Evolutionary conservation across 2,329 filamentous ascomycete species (phyloP), one percentile per base, ranked within the genome.

Genomic region (Alternaria arbusti): DNA sequence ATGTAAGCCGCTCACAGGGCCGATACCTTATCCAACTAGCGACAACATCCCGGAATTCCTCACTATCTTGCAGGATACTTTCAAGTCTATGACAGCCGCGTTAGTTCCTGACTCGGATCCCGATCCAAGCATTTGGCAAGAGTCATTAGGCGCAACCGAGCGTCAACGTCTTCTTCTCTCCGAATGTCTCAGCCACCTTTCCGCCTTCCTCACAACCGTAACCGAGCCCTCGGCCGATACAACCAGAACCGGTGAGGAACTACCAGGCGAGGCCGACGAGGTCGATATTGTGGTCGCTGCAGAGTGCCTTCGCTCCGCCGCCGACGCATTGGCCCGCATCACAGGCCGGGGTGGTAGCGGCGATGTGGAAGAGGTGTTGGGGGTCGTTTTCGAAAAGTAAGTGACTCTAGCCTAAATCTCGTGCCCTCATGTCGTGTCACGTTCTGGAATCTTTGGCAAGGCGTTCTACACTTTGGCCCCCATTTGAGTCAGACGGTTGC

Each of bases 301-400:
- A 1, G 96, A 99, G 80, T 89, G 94, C 75, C 84, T 99, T 59
- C 90, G 96, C 46, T 71, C 71, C n/a, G 77, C 76, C 12, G 77
- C 75, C 43, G 75, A 78, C n/a, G 66, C 73, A 15, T 65, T 79
- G n/a, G 91, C 93, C 2, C 88, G 89, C 61, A 97, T 98, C 72
- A 98, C 94, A 1, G 96, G 96, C 1, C 88, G 88, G 59, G 94
- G 94, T 1, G 92, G 94, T 72, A 88, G 87, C 44, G 92, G 94
- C 3, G 95, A 98, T 79, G 93, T 98, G 15, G 95, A 99, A 78
- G 96, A 98, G 76, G 93, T 99, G 8, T 82, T 99, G 47, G 96
- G 96, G 0, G 94, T 99, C 22, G 94, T 99, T 5, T 99, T 99
- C 82, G 95, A 98, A 80, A 98, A 97, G 92, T 97, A 83, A 85